Base-by-base conservation (phyloP, 2,329 filamentous ascomycete species). In the Chaetomium olivaceum region DNA sequence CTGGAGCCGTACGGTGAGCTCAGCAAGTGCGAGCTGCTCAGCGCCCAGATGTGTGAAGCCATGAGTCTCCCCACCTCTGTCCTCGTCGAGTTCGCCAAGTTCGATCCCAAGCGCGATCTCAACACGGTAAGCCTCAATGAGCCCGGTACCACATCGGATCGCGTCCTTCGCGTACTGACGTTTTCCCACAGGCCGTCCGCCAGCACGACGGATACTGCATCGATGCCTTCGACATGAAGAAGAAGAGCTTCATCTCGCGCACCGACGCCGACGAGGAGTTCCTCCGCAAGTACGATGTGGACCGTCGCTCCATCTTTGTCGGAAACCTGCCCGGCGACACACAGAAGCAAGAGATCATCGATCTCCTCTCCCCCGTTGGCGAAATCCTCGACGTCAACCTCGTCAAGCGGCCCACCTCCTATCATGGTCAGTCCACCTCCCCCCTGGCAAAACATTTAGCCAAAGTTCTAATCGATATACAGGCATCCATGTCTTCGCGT, bases 71-170 rank as follows among this genome's bases (percentile, higher is more conserved):
- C 77, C 6, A 73, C 74, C 12, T 75, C 79, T 2, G 77, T 85
- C 1, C 68, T 85, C 5, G 79, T 86, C 33, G 78, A 81, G 29
- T 88, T 83, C 67, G 74, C 77, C 50, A 78, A 78, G 68, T 88
- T 84, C 58, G 82, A 87, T 65, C 76, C 81, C 3, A 76, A 75
- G 27, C 80, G 85, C 25, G 80, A 85, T 64, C 79, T 85, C 4
- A 75, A 81, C 33, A 71, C 76, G 29, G 84, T 85, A 76, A 77
- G 82, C 74, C 4, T 31, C 48, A 14, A 5, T 11, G 29, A 23
- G 52, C 36, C 27, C 39, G 3, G 14, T 5, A 23, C 7, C n/a
- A 46, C 63, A 55, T 60, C 31, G n/a, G 51, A 63, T 52, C 25
- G 46, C 31, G 60, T 61, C 60, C 4, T 23, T n/a, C 11, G 12